Evolutionary conservation across 1,139 yeast species (phyloP).

Genomic region (Taphrina deformans): DNA sequence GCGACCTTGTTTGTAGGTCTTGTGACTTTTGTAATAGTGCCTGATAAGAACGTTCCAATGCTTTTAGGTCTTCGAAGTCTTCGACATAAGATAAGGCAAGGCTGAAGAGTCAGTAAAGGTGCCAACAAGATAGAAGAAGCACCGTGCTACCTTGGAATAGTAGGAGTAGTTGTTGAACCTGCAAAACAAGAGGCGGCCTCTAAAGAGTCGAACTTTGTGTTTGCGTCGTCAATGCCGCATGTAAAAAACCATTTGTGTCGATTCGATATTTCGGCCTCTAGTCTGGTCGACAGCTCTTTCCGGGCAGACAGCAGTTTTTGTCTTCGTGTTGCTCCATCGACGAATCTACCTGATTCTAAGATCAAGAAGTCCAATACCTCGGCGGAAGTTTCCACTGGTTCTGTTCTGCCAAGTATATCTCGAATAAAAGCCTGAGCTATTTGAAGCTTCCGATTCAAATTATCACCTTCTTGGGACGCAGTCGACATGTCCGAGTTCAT

Average conservation of each 20-base stretch:
- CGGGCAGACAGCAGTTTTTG: not conserved
- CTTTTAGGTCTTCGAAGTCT: not conserved
- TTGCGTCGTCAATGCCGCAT: not conserved
- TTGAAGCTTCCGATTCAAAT: not conserved
- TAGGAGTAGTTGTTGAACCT: not conserved
- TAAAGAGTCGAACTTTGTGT: not conserved
- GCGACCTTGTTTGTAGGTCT: not conserved
- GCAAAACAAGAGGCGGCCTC: constrained; percentile 4
- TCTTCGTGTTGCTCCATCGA: not conserved
- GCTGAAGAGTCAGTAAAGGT: not conserved
- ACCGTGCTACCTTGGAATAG: not conserved
- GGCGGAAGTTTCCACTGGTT: not conserved
- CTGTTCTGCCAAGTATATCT: not conserved
- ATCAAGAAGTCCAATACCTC: not conserved
- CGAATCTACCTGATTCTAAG: not conserved
- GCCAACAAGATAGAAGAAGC: no score
- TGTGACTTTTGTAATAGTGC: not conserved
- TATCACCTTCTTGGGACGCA: not conserved
- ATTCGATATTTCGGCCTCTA: not conserved
- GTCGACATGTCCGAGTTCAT: no score
- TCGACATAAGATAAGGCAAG: not conserved
- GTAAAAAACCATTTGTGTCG: not conserved
- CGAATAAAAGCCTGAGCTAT: not conserved
- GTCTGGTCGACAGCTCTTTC: not conserved
- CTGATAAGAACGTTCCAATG: not conserved